phyloP scores from a whole-genome alignment of 805 yeast genomes.

The Kuraishia hungarica region DNA sequence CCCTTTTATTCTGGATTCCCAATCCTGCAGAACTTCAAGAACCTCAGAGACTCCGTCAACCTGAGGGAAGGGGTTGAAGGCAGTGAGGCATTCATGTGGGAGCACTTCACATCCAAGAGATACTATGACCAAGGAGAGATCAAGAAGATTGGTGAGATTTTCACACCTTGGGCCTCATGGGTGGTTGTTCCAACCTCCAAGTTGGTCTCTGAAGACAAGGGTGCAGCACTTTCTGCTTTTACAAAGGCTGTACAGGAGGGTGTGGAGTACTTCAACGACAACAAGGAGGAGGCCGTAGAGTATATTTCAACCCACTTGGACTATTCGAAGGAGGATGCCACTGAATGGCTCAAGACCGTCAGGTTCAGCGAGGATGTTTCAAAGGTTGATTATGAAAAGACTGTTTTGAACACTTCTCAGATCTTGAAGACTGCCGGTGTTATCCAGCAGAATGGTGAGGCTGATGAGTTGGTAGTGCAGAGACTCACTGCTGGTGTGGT shows the following conservation, averaged over 20 bases:
- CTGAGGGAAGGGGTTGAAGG: slow-evolving; percentile 30
- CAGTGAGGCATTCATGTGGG: slow-evolving; percentile 94
- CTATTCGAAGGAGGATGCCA: slow-evolving; percentile 70
- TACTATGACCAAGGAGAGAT: slow-evolving; percentile 77
- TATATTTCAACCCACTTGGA: slow-evolving; percentile 64
- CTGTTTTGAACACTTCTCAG: slow-evolving; percentile 47
- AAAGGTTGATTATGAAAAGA: slow-evolving; percentile 36
- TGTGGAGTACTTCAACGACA: slow-evolving; percentile 48
- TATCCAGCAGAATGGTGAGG: slow-evolving; percentile 7
- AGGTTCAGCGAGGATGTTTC: slow-evolving; percentile 43
- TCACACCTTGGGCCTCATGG: slow-evolving; percentile 98
- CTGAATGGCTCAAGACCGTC: slow-evolving; percentile 77
- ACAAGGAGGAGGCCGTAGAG: slow-evolving; percentile 57
- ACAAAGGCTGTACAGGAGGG: slow-evolving; percentile 56
- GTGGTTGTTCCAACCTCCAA: slow-evolving; percentile 50
- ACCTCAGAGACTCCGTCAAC: slow-evolving; percentile 76
- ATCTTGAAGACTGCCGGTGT: slow-evolving; percentile 63
- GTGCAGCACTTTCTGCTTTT: slow-evolving; percentile 28
- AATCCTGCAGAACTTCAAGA: slow-evolving; percentile 58
- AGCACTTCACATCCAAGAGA: slow-evolving; percentile 78
- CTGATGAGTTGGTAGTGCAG: slow-evolving; percentile 1
- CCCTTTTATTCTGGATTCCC: slow-evolving; percentile 48
- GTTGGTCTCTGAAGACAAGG: slow-evolving; percentile 19
- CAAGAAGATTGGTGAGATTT: slow-evolving; percentile 77
- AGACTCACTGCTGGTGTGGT: background rate